Conservation (phyloP, 257 asterid genomes). For the Plectranthus barbatus region DNA sequence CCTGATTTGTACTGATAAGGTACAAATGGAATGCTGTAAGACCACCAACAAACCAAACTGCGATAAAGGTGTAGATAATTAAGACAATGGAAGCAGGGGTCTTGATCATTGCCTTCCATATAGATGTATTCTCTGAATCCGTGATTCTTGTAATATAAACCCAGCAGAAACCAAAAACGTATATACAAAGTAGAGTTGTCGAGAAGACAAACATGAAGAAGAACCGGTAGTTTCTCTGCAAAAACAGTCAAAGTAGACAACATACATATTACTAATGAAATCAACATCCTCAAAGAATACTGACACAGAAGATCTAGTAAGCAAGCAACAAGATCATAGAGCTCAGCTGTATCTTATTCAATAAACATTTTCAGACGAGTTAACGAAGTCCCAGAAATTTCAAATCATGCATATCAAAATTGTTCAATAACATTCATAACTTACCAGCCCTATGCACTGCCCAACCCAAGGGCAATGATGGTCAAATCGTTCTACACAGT, state of each 20-base stretch:
- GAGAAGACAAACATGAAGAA: slow-evolving; percentile 99
- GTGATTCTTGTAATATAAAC: slow-evolving; percentile 73
- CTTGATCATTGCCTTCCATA: slow-evolving; percentile 91
- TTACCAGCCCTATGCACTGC: slow-evolving; percentile 94
- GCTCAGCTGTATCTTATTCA: too few species aligned
- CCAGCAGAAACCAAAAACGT: slow-evolving; percentile 92
- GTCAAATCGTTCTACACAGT: slow-evolving; percentile 91
- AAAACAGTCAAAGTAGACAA: neutral
- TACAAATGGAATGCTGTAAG: slow-evolving; percentile 88
- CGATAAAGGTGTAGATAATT: slow-evolving; percentile 76
- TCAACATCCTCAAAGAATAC: neutral
- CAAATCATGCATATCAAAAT: neutral
- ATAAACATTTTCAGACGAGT: neutral
- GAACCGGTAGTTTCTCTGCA: slow-evolving; percentile 97
- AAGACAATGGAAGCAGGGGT: slow-evolving; percentile 91
- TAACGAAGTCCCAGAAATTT: neutral
- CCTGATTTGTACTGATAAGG: slow-evolving; percentile 94
- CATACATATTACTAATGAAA: neutral
- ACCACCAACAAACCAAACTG: slow-evolving; percentile 98
- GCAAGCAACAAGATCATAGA: neutral
- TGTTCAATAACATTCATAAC: slow-evolving; percentile 3
- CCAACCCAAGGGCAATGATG: slow-evolving; percentile 99
- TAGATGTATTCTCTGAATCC: slow-evolving; percentile 50
- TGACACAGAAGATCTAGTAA: neutral
- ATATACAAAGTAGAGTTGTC: slow-evolving; percentile 90